Evolutionary conservation across 75 land plant genomes (phyloP).

Genomic region (Sequoiadendron giganteum): DNA sequence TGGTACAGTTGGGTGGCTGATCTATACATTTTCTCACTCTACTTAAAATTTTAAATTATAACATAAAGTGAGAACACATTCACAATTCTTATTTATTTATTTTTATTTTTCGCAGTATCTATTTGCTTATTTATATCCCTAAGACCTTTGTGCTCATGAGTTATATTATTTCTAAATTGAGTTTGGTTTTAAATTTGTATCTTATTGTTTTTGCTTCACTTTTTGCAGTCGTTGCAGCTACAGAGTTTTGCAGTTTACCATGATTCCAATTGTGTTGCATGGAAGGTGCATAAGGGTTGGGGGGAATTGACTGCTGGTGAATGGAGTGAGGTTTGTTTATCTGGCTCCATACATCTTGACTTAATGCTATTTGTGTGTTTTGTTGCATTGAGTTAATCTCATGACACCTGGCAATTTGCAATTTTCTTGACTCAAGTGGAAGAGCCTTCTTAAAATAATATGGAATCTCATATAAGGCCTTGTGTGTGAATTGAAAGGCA

Average conservation of each 20-base stretch:
- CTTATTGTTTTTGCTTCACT: neutral
- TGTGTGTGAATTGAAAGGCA: conserved; percentile 20
- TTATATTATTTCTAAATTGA: neutral
- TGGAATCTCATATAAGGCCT: neutral
- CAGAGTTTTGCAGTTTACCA: conserved; percentile 89
- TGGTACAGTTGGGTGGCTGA: neutral
- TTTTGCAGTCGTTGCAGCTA: conserved; percentile 74
- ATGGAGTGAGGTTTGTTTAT: conserved; percentile 82
- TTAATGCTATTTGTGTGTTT: neutral
- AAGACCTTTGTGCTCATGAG: neutral
- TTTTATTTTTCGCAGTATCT: neutral
- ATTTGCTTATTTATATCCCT: neutral
- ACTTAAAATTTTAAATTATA: too few relatives aligned
- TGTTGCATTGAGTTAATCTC: neutral
- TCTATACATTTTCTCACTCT: too few relatives aligned
- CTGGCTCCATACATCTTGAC: neutral
- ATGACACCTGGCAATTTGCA: neutral
- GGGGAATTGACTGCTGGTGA: conserved; percentile 76
- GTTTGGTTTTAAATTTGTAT: neutral
- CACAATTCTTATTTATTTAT: neutral
- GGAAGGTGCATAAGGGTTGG: conserved; percentile 75
- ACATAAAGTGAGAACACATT: neutral
- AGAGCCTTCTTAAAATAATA: neutral
- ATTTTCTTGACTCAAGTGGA: neutral
- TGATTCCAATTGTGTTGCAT: conserved; percentile 69